These are phyloP conservation scores for Pseudognaphalium luteoalbum DNA, from an alignment of 129 eudicot genomes.

Conservation along the genomic window DNA sequence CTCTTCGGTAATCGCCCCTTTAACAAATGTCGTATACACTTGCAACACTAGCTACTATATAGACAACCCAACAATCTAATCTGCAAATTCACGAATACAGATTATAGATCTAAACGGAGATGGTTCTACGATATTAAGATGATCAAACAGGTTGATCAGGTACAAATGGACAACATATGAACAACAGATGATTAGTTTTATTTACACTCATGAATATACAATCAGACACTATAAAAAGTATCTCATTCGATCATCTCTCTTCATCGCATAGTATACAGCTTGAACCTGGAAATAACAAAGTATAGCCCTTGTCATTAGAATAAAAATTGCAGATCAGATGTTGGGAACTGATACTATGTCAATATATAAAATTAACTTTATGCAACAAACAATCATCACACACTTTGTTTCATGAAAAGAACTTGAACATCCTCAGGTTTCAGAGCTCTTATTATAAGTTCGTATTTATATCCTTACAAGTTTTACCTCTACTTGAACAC, in stretches of 20 bases:
- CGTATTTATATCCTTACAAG: not conserved
- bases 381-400: not conserved
- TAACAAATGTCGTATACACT: not conserved
- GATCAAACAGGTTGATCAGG: constrained; percentile 5
- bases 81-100: not conserved
- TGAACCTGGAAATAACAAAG: constrained; percentile 66
- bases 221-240: constrained; percentile 56
- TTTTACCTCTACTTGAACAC: not conserved
- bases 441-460: not conserved
- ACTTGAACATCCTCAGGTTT: not conserved
- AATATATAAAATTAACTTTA: not conserved
- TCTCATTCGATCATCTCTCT: constrained; percentile 88
- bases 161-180: constrained; percentile 19
- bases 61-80: constrained; percentile 5
- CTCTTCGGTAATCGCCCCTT: too few relatives aligned
- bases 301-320: not conserved
- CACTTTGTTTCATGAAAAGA: constrained; percentile 1
- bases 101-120: not conserved
- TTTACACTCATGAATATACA: constrained; percentile 12
- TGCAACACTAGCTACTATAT: not conserved
- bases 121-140: not conserved
- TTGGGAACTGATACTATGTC: not conserved
- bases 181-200: constrained; percentile 9
- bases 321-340: not conserved
- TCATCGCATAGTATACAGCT: constrained; percentile 97